Percentiles rank a stretch among this genome's conserved stretches.
Conservation (phyloP, 2,329 filamentous ascomycete species). For the Sclerotinia nivalis region DNA sequence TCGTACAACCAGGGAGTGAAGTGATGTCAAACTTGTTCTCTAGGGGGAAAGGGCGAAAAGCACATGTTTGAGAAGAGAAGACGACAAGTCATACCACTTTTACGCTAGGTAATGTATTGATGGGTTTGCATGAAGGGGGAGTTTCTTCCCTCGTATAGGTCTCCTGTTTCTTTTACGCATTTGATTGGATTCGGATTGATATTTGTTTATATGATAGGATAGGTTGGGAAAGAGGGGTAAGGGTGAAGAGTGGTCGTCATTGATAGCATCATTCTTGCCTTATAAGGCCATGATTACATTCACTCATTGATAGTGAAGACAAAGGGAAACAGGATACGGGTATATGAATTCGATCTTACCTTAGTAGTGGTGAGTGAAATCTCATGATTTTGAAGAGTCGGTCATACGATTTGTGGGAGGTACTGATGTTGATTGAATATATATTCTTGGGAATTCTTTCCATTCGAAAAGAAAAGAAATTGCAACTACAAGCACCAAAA, state of each 20-base stretch:
- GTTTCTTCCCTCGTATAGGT: not conserved
- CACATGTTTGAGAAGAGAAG: slow-evolving; percentile 6
- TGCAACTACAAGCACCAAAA: not conserved
- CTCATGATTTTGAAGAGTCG: not conserved
- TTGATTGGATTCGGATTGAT: not conserved
- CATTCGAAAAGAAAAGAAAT: not conserved
- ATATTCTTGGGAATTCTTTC: not conserved
- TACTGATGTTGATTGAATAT: not conserved
- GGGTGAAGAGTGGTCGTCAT: not conserved
- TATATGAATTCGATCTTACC: not conserved
- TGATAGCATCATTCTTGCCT: not conserved
- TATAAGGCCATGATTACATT: not conserved
- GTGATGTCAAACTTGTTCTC: not conserved
- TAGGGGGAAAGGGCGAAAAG: not conserved
- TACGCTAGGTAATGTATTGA: not conserved
- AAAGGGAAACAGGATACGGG: not conserved
- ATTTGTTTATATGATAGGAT: not conserved
- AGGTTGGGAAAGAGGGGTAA: not conserved
- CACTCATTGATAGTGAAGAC: not conserved
- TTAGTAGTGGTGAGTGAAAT: not conserved
- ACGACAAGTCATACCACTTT: not conserved
- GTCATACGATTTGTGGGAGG: not conserved
- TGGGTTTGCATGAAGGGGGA: too few relatives aligned
- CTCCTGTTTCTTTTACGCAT: not conserved
- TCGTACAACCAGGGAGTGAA: not conserved